Conservation (phyloP, 129 eudicot genomes). For the Ambrosia artemisiifolia region DNA sequence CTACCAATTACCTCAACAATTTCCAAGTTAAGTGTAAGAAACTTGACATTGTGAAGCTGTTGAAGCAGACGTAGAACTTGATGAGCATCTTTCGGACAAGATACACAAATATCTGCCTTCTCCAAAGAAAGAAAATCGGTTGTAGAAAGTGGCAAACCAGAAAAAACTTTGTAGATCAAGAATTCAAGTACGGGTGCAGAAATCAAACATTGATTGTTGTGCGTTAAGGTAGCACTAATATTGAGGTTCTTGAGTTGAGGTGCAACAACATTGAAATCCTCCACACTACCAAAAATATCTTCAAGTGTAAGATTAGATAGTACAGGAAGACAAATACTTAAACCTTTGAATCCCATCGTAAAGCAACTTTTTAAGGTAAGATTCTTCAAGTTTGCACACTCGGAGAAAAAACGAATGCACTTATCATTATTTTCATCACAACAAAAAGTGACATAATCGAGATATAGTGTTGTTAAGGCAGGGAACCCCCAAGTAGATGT, state of each 20-base stretch:
- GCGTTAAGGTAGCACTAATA: not conserved
- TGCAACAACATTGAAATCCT: not conserved
- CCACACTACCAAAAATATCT: not conserved
- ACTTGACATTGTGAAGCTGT: slow-evolving; percentile 5
- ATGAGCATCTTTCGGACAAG: not conserved
- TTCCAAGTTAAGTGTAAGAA: slow-evolving; percentile 6
- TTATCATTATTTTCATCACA: not conserved
- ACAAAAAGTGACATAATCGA: not conserved
- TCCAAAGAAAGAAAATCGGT: not conserved
- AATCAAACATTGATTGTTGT: not conserved
- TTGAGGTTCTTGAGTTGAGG: slow-evolving; percentile 23
- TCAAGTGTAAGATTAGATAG: slow-evolving; percentile 5
- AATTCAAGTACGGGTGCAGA: slow-evolving; percentile 8
- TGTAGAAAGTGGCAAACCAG: not conserved
- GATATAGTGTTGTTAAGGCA: slow-evolving; percentile 7
- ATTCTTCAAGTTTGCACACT: slow-evolving; percentile 11
- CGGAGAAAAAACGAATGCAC: slow-evolving; percentile 6
- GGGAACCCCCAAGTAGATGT: not conserved
- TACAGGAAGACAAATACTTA: not conserved
- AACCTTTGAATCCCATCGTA: not conserved
- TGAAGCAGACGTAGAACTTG: not conserved
- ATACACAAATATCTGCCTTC: not conserved
- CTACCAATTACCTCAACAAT: slow-evolving; percentile 3
- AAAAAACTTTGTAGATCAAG: not conserved
- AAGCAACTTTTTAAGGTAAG: not conserved